A percentile compares a stretch with the other conserved stretches of the same genome.
Evolutionary conservation across 371 early-diverging fungal genomes (phyloP).

Genomic region (Lichtheimia ramosa): DNA sequence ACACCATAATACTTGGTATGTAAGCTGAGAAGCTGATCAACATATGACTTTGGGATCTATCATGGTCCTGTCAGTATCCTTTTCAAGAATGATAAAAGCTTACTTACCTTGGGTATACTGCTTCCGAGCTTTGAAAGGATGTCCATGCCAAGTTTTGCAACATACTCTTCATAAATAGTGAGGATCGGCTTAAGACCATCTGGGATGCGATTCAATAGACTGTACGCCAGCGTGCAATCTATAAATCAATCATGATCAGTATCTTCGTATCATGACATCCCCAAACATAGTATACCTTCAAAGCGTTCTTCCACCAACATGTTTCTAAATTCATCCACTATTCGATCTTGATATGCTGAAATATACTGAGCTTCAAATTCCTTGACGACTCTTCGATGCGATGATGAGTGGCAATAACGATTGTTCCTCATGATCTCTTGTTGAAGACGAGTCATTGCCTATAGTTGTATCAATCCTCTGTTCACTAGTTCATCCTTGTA

Average conservation of each 20-base stretch:
- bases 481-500: not conserved
- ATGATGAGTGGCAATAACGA: slow-evolving; percentile 69
- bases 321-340: slow-evolving; percentile 68
- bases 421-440: slow-evolving; percentile 59
- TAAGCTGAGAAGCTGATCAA: slow-evolving; percentile 63
- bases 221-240: slow-evolving; percentile 79
- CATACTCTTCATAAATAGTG: slow-evolving; percentile 62
- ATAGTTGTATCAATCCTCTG: not conserved
- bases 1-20: slow-evolving; percentile 67
- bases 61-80: not conserved
- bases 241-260: slow-evolving; percentile 3
- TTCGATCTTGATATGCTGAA: slow-evolving; percentile 61
- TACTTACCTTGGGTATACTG: slow-evolving; percentile 56
- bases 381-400: slow-evolving; percentile 64
- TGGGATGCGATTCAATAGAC: slow-evolving; percentile 61
- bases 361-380: slow-evolving; percentile 81
- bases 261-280: not conserved
- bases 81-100: not conserved
- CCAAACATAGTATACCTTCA: slow-evolving; percentile 43
- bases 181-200: slow-evolving; percentile 67
- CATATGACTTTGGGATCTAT: slow-evolving; percentile 72
- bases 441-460: slow-evolving; percentile 49
- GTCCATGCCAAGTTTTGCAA: slow-evolving; percentile 60
- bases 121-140: slow-evolving; percentile 56
- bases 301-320: slow-evolving; percentile 70